Percentiles rank a stretch among this genome's conserved stretches.
These are phyloP conservation scores for Phialemoniopsis sp. DNA, from an alignment of 2,329 filamentous ascomycete genomes.

Conservation along the genomic window DNA sequence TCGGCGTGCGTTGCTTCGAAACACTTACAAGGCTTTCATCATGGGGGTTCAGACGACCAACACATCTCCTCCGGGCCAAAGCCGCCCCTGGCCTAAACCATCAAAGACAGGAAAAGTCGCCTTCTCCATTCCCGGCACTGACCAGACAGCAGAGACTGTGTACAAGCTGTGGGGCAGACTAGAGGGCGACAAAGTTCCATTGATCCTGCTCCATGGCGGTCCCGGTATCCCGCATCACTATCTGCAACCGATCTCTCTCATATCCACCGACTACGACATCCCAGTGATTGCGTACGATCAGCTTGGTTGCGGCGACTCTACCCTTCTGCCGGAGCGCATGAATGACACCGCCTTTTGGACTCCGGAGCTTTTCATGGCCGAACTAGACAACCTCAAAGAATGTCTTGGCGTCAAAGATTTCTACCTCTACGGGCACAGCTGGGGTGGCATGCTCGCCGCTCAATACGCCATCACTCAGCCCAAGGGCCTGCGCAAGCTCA, in stretches of 20 bases:
- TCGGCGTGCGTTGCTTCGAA: too few relatives aligned
- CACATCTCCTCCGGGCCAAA: too few relatives aligned
- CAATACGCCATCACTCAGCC: constrained; percentile 31
- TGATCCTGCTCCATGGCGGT: constrained; percentile 30
- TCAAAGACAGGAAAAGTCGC: too few relatives aligned
- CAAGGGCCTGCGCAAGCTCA: constrained; percentile 28
- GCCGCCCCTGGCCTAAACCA: too few relatives aligned
- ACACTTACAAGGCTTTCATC: too few relatives aligned
- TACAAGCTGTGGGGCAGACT: constrained; percentile 8
- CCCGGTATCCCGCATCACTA: constrained; percentile 42
- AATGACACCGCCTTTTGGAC: constrained; percentile 40
- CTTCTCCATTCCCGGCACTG: too few relatives aligned
- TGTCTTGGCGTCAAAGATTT: constrained; percentile 33
- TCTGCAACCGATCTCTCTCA: constrained; percentile 28
- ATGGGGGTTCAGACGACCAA: too few relatives aligned
- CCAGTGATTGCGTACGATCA: constrained; percentile 52
- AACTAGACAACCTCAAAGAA: constrained; percentile 42
- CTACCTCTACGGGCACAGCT: constrained; percentile 43
- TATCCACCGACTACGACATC: constrained; percentile 25
- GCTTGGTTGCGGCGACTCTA: constrained; percentile 43
- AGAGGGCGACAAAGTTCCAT: constrained; percentile 1
- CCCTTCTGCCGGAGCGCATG: constrained; percentile 38
- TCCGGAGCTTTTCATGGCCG: constrained; percentile 37
- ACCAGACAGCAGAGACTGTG: constrained; percentile 2
- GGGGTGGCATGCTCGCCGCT: constrained; percentile 47